Conservation (phyloP, 305 asterid species). For the Solanum aculeatissimum region DNA sequence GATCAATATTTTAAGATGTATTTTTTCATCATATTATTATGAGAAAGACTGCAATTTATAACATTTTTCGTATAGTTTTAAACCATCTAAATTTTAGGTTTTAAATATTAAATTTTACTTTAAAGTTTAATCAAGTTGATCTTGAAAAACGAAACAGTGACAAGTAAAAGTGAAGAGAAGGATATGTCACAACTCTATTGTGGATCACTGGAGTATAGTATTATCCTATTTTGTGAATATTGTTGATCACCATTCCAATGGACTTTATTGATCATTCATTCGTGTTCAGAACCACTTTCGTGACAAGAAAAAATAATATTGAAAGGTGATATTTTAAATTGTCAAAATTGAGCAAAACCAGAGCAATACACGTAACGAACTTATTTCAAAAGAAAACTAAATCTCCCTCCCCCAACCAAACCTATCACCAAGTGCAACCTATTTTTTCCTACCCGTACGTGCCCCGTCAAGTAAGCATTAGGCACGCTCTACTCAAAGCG, state of each 20-base stretch:
- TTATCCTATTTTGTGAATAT: not conserved
- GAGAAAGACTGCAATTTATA: too few relatives aligned
- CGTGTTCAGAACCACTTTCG: not conserved
- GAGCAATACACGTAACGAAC: not conserved
- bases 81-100: not conserved
- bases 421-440: not conserved
- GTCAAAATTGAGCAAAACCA: not conserved
- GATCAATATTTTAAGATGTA: too few relatives aligned
- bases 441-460: not conserved
- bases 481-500: not conserved
- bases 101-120: too few relatives aligned
- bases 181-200: not conserved
- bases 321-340: not conserved
- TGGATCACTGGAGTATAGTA: not conserved
- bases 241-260: not conserved
- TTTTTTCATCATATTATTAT: too few relatives aligned
- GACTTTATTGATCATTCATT: not conserved
- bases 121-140: too few relatives aligned
- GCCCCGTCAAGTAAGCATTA: not conserved
- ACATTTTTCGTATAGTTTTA: too few relatives aligned
- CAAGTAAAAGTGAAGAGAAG: too few relatives aligned
- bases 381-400: not conserved
- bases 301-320: not conserved
- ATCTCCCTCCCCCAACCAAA: not conserved
- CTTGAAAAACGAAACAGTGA: too few relatives aligned